Evolutionary conservation across 2,329 filamentous ascomycete genomes (phyloP), one percentile per base, ranked within the genome.

Genomic region (Aspergillus ruber): DNA sequence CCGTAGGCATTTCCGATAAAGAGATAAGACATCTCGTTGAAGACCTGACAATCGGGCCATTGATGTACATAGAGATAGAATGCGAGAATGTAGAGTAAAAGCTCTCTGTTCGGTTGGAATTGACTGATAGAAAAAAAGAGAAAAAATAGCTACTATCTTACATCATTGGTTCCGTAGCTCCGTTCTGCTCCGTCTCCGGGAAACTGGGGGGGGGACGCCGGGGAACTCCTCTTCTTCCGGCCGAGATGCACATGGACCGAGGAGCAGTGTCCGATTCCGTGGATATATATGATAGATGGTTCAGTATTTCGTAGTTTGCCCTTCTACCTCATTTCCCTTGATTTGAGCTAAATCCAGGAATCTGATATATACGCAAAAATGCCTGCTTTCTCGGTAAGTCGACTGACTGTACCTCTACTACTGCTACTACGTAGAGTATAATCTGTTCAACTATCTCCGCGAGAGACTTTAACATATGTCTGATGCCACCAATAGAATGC

Each of bases 1-100:
- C 50, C 90, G 82, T 21, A 98, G 74, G 61, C 91, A 97, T 63
- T 83, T 81, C 49, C 91, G 83, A 67, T 97, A 98, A 12, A 98
- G 80, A 29, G 83, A 77, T 44, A 97, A 69, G 3, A 96, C 91
- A 61, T 95, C 89, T 60, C 81, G 85, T 66, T 97, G 91, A n/a
- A 97, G 75, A 32, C 93, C 93, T 6, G 90, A 95, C 21, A 90
- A 74, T 58, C 82, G 56, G 29, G 62, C 59, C 63, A 67, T 67
- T 47, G 45, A 20, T 13, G 48, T 44, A 23, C n/a, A 7, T 13
- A 20, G 15, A 10, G 13, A 6, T 25, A 42, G 23, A 18, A 20
- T 39, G 15, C 36, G 33, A 36, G 13, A 33, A 12, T 38, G 6
- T 5, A 15, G 7, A 15, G 17, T 39, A 35, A 10, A 12, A 12